Evolutionary conservation across 129 eudicot species (phyloP), one percentile per base, ranked within the genome.

Genomic region (Ambrosia artemisiifolia): DNA sequence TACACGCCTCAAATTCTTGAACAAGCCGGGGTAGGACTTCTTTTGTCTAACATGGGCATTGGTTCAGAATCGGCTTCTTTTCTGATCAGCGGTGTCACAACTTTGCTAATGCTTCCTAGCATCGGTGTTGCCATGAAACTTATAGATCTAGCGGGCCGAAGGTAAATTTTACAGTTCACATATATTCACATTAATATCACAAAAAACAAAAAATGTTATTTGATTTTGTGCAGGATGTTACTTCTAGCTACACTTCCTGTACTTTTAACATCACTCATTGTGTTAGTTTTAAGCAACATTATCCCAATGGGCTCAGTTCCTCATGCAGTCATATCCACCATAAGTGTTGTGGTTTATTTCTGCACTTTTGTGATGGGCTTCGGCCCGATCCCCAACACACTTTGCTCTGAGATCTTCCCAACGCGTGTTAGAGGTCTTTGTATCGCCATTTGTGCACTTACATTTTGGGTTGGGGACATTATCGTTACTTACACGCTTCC

Each of bases 361-460:
- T 93, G 98, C 84, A 74, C 76, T 68, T 93, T 93, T 40, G 96
- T 89, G 11, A 93, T 93, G 98, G 98, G 98, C 17, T 93, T 82
- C 33, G 98, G 98, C 2, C 98, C 98, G 2, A 84, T 93, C 74
- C 98, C 98, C n/a, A 93, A 93, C 75, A 93, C 91, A 51, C 88
- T 93, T 46, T 93, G 98, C 77, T 66, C 98, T 0, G 98, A 93
- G 77, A 93, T 93, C 66, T 93, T 93, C 60, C 96, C 98, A 0
- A 93, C 98, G 0, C 82, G 92, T 7, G 96, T 87, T 60, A 90
- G 98, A 35, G 98, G 98, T 42, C 69, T 93, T 69, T 93, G 98
- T 85, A 93, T 93, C 32, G 96, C 98, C 11, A 83, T 89, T 57
- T 89, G 96, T 40, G 94, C 96, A 9, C 92, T 93, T n/a, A 84